Evolutionary conservation across 1,139 yeast genomes (phyloP), one percentile per base, ranked within the genome.

Genomic region (Nakaseomyces uthaithaninus): DNA sequence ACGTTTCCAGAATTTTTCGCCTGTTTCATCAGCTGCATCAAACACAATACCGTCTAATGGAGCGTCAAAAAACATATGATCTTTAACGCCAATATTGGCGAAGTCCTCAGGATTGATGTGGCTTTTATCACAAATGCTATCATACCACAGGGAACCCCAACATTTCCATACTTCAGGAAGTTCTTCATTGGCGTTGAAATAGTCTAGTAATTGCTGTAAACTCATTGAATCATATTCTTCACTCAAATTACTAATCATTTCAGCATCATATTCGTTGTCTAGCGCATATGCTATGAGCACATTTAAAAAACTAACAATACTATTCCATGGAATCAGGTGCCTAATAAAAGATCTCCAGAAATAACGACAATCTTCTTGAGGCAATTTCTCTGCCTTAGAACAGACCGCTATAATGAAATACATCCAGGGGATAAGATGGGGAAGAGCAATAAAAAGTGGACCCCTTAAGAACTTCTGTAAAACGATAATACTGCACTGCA

Each of bases 101-200:
- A 69, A 64, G 40, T 68, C 73, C 31, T 66, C 66, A 48, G 76
- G 81, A 2, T 66, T 66, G 49, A 61, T 49, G 17, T 62, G 60
- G 33, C 79, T 64, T 34, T 68, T 67, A 36, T 52, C 49, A 36
- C 52, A 42, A 30, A 60, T 51, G 14, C 47, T 46, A 58, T 82
- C 89, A 61, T 75, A 82, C 89, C 91, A 82, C 33, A 82, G 61
- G 0, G 87, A 75, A 2, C 93, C 93, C 87, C 91, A 81, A 54
- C 87, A 78, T 55, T 78, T 78, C 87, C 89, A 81, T 22, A 78
- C 83, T 60, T 82, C 93, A 30, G 83, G 76, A 40, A 82, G 63
- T 36, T 67, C 72, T 58, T 81, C 91, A 54, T 75, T 68, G 31
- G 69, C 66, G 44, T 74, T 68, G 54, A 76, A 78, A 46, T 65